A percentile compares a stretch with the other conserved stretches of the same genome.
These are phyloP conservation scores for Ocimum tenuiflorum DNA, from an alignment of 257 asterid genomes.

Conservation along the genomic window DNA sequence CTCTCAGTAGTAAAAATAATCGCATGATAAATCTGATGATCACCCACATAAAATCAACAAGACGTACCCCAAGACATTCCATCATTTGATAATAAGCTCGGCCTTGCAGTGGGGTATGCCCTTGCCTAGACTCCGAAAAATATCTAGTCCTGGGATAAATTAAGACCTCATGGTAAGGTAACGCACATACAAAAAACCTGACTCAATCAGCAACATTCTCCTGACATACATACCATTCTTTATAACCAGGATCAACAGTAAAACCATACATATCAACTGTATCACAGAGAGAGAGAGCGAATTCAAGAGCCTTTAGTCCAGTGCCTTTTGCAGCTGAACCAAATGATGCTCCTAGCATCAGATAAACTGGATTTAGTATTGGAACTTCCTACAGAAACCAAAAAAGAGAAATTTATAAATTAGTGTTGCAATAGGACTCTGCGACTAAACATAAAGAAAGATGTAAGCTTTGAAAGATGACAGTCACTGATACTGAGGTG, in stretches of 20 bases:
- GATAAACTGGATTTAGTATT: slow-evolving; percentile 36
- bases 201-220: background rate
- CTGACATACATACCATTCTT: slow-evolving; percentile 53
- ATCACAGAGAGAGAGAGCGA: slow-evolving; percentile 92
- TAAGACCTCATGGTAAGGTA: slow-evolving; percentile 9
- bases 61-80: slow-evolving; percentile 93
- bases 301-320: slow-evolving; percentile 97
- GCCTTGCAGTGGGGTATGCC: slow-evolving; percentile 89
- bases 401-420: slow-evolving; percentile 1
- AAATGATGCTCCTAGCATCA: slow-evolving; percentile 46
- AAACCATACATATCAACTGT: slow-evolving; percentile 96
- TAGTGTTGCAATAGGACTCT: too few relatives aligned
- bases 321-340: slow-evolving; percentile 90
- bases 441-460: too few relatives aligned
- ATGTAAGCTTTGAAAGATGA: background rate
- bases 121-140: slow-evolving; percentile 87
- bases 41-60: background rate
- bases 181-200: background rate
- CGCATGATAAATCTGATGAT: background rate
- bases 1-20: background rate
- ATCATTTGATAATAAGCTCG: slow-evolving; percentile 97
- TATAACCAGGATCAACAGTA: slow-evolving; percentile 98
- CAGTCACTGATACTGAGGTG: background rate
- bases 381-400: slow-evolving; percentile 33
- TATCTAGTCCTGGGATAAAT: slow-evolving; percentile 77